Evolutionary conservation across 1,284 basidiomycete genomes (phyloP).

Genomic region (Fomitopsis betulina): DNA sequence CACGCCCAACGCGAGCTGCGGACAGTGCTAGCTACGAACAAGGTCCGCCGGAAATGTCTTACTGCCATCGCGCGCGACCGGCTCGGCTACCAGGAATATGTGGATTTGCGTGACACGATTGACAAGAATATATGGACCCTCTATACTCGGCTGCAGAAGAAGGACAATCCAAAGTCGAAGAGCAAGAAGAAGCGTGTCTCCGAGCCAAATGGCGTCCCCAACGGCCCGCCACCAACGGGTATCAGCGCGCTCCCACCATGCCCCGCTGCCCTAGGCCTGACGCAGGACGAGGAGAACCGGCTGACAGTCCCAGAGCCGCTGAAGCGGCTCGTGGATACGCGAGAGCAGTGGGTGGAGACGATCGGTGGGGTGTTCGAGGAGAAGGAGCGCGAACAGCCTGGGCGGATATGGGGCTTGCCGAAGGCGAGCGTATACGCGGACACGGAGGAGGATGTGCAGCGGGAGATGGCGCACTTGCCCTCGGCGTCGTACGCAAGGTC

Average conservation of each 20-base stretch:
- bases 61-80: slow-evolving; percentile 79
- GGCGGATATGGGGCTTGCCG: slow-evolving; percentile 73
- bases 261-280: slow-evolving; percentile 64
- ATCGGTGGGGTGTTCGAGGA: slow-evolving; percentile 66
- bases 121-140: slow-evolving; percentile 77
- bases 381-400: slow-evolving; percentile 58
- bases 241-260: slow-evolving; percentile 35
- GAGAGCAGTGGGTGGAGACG: slow-evolving; percentile 68
- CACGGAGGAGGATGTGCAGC: slow-evolving; percentile 56
- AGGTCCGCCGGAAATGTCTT: slow-evolving; percentile 74
- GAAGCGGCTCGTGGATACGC: slow-evolving; percentile 62
- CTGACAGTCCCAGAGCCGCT: slow-evolving; percentile 71
- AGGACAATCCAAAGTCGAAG: slow-evolving; percentile 57
- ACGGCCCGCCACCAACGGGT: slow-evolving; percentile 21
- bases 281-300: slow-evolving; percentile 59
- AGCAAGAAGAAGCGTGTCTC: slow-evolving; percentile 67
- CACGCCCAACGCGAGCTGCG: slow-evolving; percentile 84
- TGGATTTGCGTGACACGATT: slow-evolving; percentile 73
- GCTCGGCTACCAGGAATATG: slow-evolving; percentile 87
- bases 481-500: not conserved
- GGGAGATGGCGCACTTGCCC: slow-evolving; percentile 33
- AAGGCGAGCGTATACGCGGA: slow-evolving; percentile 69
- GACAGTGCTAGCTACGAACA: slow-evolving; percentile 76
- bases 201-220: slow-evolving; percentile 36
- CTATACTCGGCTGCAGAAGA: slow-evolving; percentile 72